Base-by-base conservation (phyloP, 2,329 filamentous ascomycete species). In the Teratosphaeria gauchensis region DNA sequence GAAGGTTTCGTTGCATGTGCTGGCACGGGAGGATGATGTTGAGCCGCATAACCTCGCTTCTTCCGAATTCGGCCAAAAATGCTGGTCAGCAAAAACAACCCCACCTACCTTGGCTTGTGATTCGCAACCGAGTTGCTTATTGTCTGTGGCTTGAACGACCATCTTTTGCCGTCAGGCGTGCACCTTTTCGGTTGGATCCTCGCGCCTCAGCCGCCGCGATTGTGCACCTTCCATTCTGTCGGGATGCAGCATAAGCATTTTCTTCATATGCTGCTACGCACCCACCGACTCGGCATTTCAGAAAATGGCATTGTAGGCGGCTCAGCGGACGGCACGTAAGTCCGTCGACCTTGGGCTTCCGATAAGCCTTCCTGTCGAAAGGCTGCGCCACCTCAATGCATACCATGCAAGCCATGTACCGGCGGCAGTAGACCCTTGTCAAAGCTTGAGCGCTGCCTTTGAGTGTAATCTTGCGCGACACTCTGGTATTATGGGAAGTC, bases 331-430 rank as follows among this genome's bases (percentile, higher is more conserved):
- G 28, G 6, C 19, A 16, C 9, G 28, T 16, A 14, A 8, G 35
- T 42, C 11, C 9, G 35, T 16, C 4, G n/a, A 42, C 24, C 24
- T 28, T 28, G 24, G 24, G 24, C 24, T 28, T 28, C 24, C 4
- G 4, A 4, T 4, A 28, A 28, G 24, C 24, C 24, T 28, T 28
- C 24, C 24, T 28, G 24, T 4, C 24, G 4, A 28, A 4, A 4
- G 24, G 24, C 52, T 32, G 52, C 52, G 52, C 52, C 52, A 54
- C 52, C 52, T n/a, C 52, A 30, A 54, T 54, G 52, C 52, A 33
- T 33, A 28, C n/a, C n/a, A n/a, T 54, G 52, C 52, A 31, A 35
- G 33, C 14, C 33, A 11, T 14, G 24, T 28, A 4, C 24, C 24
- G 24, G 24, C 24, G 24, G 24, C 4, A 28, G 35, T n/a, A 46